These are phyloP conservation scores for Cercospora nicotianae DNA, from an alignment of 2,329 filamentous ascomycete genomes.

Conservation along the genomic window DNA sequence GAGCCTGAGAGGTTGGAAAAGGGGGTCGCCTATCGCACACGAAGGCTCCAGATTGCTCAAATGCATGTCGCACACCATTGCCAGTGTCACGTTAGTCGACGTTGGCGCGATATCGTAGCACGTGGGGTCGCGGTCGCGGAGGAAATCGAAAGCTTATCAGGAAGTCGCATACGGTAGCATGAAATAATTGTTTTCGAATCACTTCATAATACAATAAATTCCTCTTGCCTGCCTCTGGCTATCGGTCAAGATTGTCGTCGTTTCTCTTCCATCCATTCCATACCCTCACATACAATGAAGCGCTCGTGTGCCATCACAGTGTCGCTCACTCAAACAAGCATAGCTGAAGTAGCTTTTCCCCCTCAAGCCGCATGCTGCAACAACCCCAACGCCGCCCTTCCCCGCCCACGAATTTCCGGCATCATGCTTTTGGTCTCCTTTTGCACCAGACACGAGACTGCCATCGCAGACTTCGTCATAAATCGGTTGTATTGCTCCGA, in stretches of 20 bases:
- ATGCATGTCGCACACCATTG: neutral
- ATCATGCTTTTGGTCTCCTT: neutral
- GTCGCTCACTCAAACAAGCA: neutral
- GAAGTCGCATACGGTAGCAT: neutral
- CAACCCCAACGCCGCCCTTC: neutral
- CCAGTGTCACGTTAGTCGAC: neutral
- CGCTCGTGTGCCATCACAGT: constrained; percentile 5
- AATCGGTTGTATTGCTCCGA: neutral
- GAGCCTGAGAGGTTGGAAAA: neutral
- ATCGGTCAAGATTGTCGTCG: constrained; percentile 6
- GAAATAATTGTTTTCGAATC: neutral
- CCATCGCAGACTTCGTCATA: neutral
- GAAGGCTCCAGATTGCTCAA: neutral
- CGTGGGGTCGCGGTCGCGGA: neutral
- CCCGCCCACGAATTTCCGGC: neutral
- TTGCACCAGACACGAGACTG: neutral
- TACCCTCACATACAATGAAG: neutral
- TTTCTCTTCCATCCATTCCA: neutral
- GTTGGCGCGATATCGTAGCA: neutral
- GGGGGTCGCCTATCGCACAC: neutral
- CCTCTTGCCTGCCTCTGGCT: constrained; percentile 15
- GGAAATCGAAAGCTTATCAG: neutral
- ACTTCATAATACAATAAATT: constrained; percentile 12
- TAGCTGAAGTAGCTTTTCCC: neutral
- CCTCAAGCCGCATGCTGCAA: neutral